These are phyloP conservation scores for Thielaviopsis punctulata DNA, from an alignment of 2,329 filamentous ascomycete species.

Conservation along the genomic window DNA sequence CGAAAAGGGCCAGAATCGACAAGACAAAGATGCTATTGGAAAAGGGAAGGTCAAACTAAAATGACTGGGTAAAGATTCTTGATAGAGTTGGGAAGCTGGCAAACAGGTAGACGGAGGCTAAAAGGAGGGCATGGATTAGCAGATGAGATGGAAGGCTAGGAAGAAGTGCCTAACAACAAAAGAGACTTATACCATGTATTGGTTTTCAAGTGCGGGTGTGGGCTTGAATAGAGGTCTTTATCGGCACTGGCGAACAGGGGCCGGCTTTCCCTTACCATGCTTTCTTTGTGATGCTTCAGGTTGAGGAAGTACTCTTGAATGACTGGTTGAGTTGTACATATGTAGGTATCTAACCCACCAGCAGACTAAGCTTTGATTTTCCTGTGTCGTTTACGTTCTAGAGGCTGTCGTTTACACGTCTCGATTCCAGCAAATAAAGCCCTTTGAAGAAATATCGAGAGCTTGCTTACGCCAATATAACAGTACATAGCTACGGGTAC, in stretches of 20 bases:
- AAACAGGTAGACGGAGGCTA: background rate
- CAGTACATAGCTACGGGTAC: background rate
- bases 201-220: too few relatives aligned
- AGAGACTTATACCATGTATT: too few relatives aligned
- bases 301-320: too few relatives aligned
- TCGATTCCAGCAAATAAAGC: too few relatives aligned
- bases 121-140: background rate
- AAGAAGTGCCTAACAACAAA: too few relatives aligned
- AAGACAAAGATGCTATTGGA: background rate
- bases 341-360: too few relatives aligned
- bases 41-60: background rate
- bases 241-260: background rate
- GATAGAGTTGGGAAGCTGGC: background rate
- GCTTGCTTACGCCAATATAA: too few relatives aligned
- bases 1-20: background rate
- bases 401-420: too few relatives aligned
- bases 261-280: background rate
- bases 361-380: too few relatives aligned
- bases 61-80: background rate
- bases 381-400: too few relatives aligned
- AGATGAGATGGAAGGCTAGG: background rate
- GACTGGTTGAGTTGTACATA: too few relatives aligned
- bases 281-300: background rate
- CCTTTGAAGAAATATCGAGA: background rate
- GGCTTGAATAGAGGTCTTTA: too few relatives aligned